A percentile compares a stretch with the other conserved stretches of the same genome.
Evolutionary conservation across 2,329 filamentous ascomycete species (phyloP).

Genomic region (Ascochyta clinopodiicola): DNA sequence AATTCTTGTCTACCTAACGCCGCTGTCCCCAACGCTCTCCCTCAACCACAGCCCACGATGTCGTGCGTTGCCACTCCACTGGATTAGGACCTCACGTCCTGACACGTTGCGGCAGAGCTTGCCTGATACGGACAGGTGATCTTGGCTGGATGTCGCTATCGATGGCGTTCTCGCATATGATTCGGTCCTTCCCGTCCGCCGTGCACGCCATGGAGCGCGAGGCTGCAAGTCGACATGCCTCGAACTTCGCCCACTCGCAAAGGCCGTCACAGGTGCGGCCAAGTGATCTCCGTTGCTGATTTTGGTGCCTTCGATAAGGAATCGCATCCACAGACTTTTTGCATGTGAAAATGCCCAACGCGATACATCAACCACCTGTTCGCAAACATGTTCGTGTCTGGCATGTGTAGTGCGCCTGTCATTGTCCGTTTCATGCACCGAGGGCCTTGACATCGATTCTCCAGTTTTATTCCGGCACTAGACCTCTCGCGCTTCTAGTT

Average conservation of each 20-base stretch:
- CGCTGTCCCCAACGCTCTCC: constrained; percentile 1
- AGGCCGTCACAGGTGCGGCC: constrained; percentile 34
- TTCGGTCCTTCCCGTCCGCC: constrained; percentile 39
- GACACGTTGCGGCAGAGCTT: constrained; percentile 25
- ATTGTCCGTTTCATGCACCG: constrained; percentile 22
- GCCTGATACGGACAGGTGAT: constrained; percentile 24
- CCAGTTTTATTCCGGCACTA: constrained; percentile 37
- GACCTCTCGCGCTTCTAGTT: constrained; percentile 22
- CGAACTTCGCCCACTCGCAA: constrained; percentile 20
- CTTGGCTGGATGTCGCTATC: constrained; percentile 39
- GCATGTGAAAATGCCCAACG: constrained; percentile 39
- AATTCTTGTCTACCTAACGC: constrained; percentile 1
- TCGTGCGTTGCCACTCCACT: constrained; percentile 26
- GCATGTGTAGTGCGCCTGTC: constrained; percentile 32
- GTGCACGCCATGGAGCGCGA: constrained; percentile 37
- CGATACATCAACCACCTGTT: constrained; percentile 26
- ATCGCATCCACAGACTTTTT: constrained; percentile 4
- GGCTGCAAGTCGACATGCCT: constrained; percentile 38
- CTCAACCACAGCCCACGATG: constrained; percentile 24
- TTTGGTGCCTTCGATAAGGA: constrained; percentile 13
- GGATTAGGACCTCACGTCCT: constrained; percentile 22
- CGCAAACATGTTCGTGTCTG: constrained; percentile 18
- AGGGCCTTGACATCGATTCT: constrained; percentile 19
- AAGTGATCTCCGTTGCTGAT: constrained; percentile 28
- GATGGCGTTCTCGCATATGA: constrained; percentile 32